phyloP scores from a whole-genome alignment of 169 alveolate species.

The Ichthyophthirius multifiliis region DNA sequence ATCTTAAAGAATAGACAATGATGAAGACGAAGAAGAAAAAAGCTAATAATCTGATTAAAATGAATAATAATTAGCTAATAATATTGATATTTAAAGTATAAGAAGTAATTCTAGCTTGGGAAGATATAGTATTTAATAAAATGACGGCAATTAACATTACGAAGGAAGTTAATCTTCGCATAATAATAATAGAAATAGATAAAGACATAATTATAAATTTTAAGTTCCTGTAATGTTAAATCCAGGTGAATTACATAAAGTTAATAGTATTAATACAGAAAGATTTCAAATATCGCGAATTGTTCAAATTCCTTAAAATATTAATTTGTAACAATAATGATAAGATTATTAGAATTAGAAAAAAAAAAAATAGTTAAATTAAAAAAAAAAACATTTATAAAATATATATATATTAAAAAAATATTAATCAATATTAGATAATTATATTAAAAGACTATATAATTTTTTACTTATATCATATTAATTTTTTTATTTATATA shows the following conservation, averaged over 20 bases:
- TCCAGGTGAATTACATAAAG: neutral
- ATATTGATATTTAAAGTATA: neutral
- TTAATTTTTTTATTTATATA: no score
- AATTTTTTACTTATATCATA: no score
- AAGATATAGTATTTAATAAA: neutral
- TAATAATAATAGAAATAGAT: neutral
- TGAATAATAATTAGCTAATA: neutral
- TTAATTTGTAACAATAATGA: no score
- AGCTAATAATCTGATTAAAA: neutral
- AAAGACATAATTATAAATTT: neutral
- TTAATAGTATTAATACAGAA: neutral
- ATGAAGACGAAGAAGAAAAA: neutral
- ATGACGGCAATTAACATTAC: neutral
- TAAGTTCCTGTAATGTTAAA: neutral
- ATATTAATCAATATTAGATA: no score
- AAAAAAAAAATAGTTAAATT: no score
- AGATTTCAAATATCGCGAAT: neutral
- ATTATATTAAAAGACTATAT: no score
- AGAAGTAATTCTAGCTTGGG: conserved; percentile 5
- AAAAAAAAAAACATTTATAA: no score
- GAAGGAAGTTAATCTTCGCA: neutral
- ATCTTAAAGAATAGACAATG: neutral
- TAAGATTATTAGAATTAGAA: no score
- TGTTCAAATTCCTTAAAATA: no score
- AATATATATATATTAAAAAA: no score